Base-by-base conservation (phyloP, 495 filamentous ascomycete genomes). In the Hypomontagnella monticulosa region DNA sequence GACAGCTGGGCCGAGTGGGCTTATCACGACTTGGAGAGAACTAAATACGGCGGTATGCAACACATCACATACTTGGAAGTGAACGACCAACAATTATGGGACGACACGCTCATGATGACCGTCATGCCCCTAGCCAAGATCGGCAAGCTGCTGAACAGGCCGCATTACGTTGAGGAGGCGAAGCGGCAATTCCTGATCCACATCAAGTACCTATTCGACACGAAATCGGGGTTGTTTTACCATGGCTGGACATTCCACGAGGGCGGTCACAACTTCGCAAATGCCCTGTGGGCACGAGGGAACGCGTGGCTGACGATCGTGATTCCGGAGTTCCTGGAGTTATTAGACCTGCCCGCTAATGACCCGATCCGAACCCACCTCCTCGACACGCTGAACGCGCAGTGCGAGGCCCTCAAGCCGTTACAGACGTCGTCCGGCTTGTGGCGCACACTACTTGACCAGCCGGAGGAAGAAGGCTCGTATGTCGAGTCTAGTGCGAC, bases 21-120 rank as follows among this genome's bases (percentile, higher is more conserved):
- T 0, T 91, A 90, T 81, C 79, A 91, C 70, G 88, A 88, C 48
- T 80, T 91, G 1, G 82, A 83, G 23, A 83, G 89, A 20, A 91
- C 89, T 3, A 83, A 81, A 14, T 86, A 85, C 70, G 88, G 88
- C 34, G 89, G 89, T 53, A 89, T 91, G 86, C 88, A 91, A 61
- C 89, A 92, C 61, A 80, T 86, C 58, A 92, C 89, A 11, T 91
- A 90, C 48, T 69, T 87, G 32, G 80, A 83, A 0, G 79, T 82
- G 32, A 89, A 92, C 73, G 78, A 83, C 23, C 80, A 89, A 68
- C 87, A 92, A 72, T 77, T 91, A 44, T 92, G 89, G 89, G 89
- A 91, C 56, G 89, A 92, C 65, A 89, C 89, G 16, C 79, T 92
- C 42, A 91, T 92, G 89, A 92, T 92, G 89, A 91, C 88, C 9